A percentile compares a stretch with the other conserved stretches of the same genome.
Conservation (phyloP, 2,329 filamentous ascomycete genomes). For the Boeremia exigua region DNA sequence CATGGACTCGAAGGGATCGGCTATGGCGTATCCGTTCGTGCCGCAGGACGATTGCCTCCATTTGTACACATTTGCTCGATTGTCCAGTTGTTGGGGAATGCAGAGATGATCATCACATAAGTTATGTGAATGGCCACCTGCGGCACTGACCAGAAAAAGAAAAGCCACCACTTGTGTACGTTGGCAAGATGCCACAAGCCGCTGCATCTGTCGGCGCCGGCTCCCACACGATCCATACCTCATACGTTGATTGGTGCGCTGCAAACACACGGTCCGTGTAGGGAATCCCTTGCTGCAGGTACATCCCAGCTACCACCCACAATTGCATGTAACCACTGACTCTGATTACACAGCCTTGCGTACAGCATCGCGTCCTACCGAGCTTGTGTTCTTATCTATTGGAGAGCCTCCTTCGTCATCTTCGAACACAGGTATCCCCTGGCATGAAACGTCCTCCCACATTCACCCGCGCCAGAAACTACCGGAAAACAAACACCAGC, state of each 20-base stretch:
- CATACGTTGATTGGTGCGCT: constrained; percentile 6
- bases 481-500: constrained; percentile 7
- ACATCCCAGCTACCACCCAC: constrained; percentile 9
- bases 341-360: constrained; percentile 12
- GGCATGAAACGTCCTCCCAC: neutral
- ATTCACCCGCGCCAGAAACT: constrained; percentile 2
- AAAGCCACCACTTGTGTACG: constrained; percentile 10
- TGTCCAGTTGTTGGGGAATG: constrained; percentile 9
- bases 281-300: constrained; percentile 16
- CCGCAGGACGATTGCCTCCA: neutral
- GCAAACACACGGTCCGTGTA: constrained; percentile 6
- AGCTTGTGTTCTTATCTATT: constrained; percentile 14
- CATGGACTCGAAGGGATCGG: constrained; percentile 1
- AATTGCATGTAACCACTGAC: constrained; percentile 12
- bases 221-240: constrained; percentile 3
- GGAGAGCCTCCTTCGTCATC: neutral
- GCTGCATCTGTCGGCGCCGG: constrained; percentile 8
- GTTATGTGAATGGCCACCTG: constrained; percentile 2
- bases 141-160: constrained; percentile 1
- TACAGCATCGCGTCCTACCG: constrained; percentile 13
- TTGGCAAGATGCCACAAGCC: constrained; percentile 14
- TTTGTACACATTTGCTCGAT: neutral
- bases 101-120: neutral
- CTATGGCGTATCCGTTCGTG: neutral
- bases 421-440: constrained; percentile 3